Base-by-base conservation (phyloP, 2,329 filamentous ascomycete genomes). In the Calonectria pteridis region DNA sequence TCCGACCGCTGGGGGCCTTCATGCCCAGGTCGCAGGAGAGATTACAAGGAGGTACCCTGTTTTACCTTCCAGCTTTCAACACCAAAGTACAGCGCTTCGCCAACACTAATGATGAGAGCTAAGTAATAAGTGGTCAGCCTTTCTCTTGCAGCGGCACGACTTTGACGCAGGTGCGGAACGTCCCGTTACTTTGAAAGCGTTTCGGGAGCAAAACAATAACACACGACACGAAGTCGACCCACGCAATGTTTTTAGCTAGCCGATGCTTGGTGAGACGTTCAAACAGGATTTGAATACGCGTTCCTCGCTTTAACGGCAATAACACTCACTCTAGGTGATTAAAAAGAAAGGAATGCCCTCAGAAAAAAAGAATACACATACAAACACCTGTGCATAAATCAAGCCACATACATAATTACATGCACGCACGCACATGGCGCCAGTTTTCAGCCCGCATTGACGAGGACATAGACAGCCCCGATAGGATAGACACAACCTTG, bases 81-180 rank as follows among this genome's bases (percentile, higher is more conserved):
- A 23, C 35, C 37, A 37, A 37, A 62, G 35, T 5, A 16, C 33
- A 59, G 23, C n/a, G n/a, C 43, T 46, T 23, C n/a, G 20, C 55
- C 16, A 37, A 37, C 20, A 35, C 55, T 28, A 28, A 28, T 35
- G n/a, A 26, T 40, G 11, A 26, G 23, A 40, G 10, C 35, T 29
- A 16, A 23, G 43, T 23, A 46, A 26, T 37, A 28, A 28, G 55
- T 62, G 35, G 55, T n/a, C 18, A 18, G 33, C 40, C 55, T 62
- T 59, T 28, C 31, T 46, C 51, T 50, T 23, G 51, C 65, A 37
- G 43, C 50, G 66, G 51, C 65, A 58, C 65, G 29, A 51, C 65
- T 65, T 49, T 16, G 35, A 69, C 72, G 65, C 72, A 78, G 67
- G 58, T 55, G 68, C 78, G 78, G 77, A 77, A 78, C 75, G 77